Base-by-base conservation (phyloP, 2,329 filamentous ascomycete species). In the Microcyclospora tardicrescens region DNA sequence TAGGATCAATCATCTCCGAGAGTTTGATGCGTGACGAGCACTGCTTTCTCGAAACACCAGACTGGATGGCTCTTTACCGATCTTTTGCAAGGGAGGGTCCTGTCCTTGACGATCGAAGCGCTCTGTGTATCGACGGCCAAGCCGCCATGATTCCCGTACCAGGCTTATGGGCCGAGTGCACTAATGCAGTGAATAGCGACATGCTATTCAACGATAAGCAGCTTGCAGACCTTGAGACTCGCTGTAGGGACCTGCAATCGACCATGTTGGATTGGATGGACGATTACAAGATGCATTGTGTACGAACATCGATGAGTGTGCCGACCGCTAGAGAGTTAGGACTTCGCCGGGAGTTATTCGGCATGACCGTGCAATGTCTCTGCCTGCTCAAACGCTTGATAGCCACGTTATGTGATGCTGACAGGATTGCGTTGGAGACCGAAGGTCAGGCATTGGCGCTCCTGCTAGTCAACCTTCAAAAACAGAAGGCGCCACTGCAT, bases 31-130 rank as follows among this genome's bases (percentile, higher is more conserved):
- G 47, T 2, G 44, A 49, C 24, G 39, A 45, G 6, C 48, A 46
- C 10, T 52, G 54, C 24, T 61, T 58, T 33, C 42, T 57, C 13
- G 58, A 60, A 19, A 30, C 43, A 33, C 47, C 56, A 5, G 48
- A 51, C 13, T 63, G 58, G 53, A 47, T 38, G 30, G 33, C 38
- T 3, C 42, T 55, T 6, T 54, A 50, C 33, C 24, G 38, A 2
- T 52, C 50, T 1, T 10, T 52, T 5, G 42, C 34, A 14, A 16
- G 43, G 16, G 44, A 46, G 3, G 36, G 39, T 1, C n/a, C 39
- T 2, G 16, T 40, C 10, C 41, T 54, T 33, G 45, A 49, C 9
- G 48, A 55, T 28, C 49, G 52, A 2, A 49, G 45, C 36, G 32
- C 40, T 15, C 33, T 54, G 2, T 40, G 43, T 3, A 47, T 56